A percentile compares a stretch with the other conserved stretches of the same genome.
Conservation (phyloP, 805 yeast genomes). For the Cyberlindnera subsufficiens region DNA sequence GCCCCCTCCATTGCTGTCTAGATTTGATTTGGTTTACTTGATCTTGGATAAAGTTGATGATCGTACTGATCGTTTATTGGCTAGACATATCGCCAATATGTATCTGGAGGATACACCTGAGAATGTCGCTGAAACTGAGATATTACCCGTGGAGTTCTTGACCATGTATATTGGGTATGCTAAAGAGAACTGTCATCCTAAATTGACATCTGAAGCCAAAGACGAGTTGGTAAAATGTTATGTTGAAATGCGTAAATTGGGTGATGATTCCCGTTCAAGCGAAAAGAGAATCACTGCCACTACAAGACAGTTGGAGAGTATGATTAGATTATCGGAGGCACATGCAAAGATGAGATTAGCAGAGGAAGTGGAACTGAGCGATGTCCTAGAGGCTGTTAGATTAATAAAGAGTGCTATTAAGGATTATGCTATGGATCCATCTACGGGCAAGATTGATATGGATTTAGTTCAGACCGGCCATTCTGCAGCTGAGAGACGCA, state of each 20-base stretch:
- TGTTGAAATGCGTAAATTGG: conserved; percentile 90
- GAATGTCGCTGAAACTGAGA: conserved; percentile 59
- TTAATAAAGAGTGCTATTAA: conserved; percentile 90
- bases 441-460: conserved; percentile 96
- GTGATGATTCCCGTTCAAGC: conserved; percentile 81
- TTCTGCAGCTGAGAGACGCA: conserved; percentile 75
- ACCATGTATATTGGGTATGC: conserved; percentile 91
- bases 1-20: conserved; percentile 91
- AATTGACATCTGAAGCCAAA: conserved; percentile 73
- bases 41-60: conserved; percentile 92
- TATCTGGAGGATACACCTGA: conserved; percentile 84
- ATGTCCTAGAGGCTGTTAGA: conserved; percentile 91
- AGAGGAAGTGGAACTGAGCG: conserved; percentile 61
- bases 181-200: conserved; percentile 80
- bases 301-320: conserved; percentile 91
- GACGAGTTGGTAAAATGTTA: conserved; percentile 80
- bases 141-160: conserved; percentile 80
- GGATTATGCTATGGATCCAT: conserved; percentile 97
- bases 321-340: conserved; percentile 93
- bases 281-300: conserved; percentile 97
- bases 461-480: conserved; percentile 95
- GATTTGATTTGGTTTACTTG: conserved; percentile 91
- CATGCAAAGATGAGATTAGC: conserved; percentile 95
- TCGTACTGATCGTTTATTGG: conserved; percentile 74
- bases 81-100: conserved; percentile 85